Base-by-base conservation (phyloP, 352 stramenopile species). In the Aphanomyces euteiches region DNA sequence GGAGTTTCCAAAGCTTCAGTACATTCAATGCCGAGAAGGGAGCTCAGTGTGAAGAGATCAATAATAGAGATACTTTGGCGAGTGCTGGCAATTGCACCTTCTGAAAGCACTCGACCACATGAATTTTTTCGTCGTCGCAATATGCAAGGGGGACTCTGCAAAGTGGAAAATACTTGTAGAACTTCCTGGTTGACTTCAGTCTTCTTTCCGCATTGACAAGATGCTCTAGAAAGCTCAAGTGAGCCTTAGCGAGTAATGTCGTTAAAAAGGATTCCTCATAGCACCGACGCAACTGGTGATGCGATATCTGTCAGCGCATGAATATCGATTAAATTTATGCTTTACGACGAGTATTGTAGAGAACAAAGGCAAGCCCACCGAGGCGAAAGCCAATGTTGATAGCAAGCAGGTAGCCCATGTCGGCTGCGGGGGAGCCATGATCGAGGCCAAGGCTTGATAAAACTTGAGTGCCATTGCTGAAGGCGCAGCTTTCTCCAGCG, bases 341-440 rank as follows among this genome's bases (percentile, higher is more conserved):
- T 58, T 58, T 58, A n/a, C 56, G 15, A 15, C 47, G 63, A 17
- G 56, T 21, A n/a, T 70, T 70, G 38, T 19, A 45, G 13, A 43
- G 21, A 4, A 70, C 47, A 13, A 19, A 53, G 5, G 48, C 3
- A 28, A 61, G 43, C 12, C 64, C 64, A 15, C 47, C 40, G 38
- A 47, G 7, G 54, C 64, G 64, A 54, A 70, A 70, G 7, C 56
- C 10, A 59, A 70, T 3, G 43, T 61, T 70, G 45, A 70, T 45
- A 1, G 17, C 53, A 12, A 70, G 12, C 17, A 70, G 40, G 19
- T 28, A 59, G 13, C 5, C 7, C 5, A 70, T 50, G 19, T 70
- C 64, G 7, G 28, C 28, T 4, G 37, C 64, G 47, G 61, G 56
- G 6, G 50, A 48, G 12, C 47, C 7, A 10, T 38, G 21, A 40